phyloP scores from a whole-genome alignment of 2,329 filamentous ascomycete genomes.

The Pestalotiopsis sp. region DNA sequence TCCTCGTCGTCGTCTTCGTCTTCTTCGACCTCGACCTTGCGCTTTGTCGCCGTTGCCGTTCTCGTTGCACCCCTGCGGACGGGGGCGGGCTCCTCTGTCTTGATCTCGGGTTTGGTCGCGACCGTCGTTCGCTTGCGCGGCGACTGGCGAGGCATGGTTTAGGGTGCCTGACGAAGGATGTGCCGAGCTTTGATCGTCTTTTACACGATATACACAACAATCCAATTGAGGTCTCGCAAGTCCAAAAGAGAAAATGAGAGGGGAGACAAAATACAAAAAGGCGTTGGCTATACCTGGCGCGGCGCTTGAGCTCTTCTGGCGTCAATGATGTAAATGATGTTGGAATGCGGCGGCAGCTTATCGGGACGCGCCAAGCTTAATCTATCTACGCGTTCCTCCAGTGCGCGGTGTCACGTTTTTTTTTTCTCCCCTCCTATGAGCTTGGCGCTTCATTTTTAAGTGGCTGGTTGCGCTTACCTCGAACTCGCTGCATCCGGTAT shows the following conservation, averaged over 20 bases:
- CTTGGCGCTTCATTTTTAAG: not conserved
- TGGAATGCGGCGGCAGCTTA: not conserved
- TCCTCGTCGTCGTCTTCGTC: constrained; percentile 19
- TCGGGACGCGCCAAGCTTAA: not conserved
- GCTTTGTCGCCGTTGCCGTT: constrained; percentile 24
- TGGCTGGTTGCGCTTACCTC: not conserved
- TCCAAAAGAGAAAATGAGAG: too few species aligned
- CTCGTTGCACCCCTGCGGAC: constrained; percentile 18
- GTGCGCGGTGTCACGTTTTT: not conserved
- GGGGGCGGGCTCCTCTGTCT: constrained; percentile 4
- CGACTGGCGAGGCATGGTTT: constrained; percentile 15
- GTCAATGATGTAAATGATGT: not conserved
- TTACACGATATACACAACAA: too few species aligned
- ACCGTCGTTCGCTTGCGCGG: constrained; percentile 13
- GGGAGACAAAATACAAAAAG: too few species aligned
- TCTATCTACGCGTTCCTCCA: not conserved
- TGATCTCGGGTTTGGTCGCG: not conserved
- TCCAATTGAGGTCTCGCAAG: too few species aligned
- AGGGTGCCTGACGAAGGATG: not conserved
- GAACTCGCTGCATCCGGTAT: not conserved
- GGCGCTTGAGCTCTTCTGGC: too few species aligned
- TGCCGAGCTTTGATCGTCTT: too few species aligned
- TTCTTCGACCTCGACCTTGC: constrained; percentile 30
- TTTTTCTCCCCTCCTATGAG: too few species aligned
- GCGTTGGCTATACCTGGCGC: too few species aligned